Base-by-base conservation (phyloP, 2,329 filamentous ascomycete species). In the Penicillium hesseltinei region DNA sequence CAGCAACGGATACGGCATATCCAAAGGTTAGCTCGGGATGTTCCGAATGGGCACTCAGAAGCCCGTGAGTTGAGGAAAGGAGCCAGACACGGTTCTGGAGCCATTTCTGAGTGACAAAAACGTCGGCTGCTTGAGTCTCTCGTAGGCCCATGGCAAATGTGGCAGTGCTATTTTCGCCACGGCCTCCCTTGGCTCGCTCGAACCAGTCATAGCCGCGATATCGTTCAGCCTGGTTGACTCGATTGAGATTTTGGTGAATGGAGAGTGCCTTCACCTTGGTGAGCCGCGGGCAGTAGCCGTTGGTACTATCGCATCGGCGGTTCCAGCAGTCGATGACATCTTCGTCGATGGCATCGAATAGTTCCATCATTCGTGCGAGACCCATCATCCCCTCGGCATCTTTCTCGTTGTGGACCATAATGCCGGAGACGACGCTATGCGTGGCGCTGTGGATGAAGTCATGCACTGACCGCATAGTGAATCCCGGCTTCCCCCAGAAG, bases 241-340 rank as follows among this genome's bases (percentile, higher is more conserved):
- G 67, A 48, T 47, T 66, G 49, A 69, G 70, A 58, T 68, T 78
- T 54, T 69, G 72, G 64, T 66, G 70, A 56, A 69, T 77, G 45
- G 63, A 69, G 63, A 69, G 60, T 53, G 68, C 75, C 79, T 96
- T 64, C 87, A 84, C 6, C 70, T 90, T 59, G 81, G 89, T 49
- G 81, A 89, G 73, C 80, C 91, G 65, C 69, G 91, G 55, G 78
- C 88, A 50, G 88, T 88, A 71, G 67, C 82, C 55, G 70, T 77
- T 29, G 85, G 90, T 71, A 87, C 89, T 59, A 66, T 88, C 62
- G 78, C 87, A 78, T 52, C 73, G 73, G 27, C 69, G 69, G 48
- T 75, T 77, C 76, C 76, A 78, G 66, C 76, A 78, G 19, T 75
- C 70, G 19, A 77, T 67, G 19, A 78, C 73, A 54, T 72, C 73